phyloP scores from a whole-genome alignment of 1,284 basidiomycete species.

The Rhizoctonia solani region DNA sequence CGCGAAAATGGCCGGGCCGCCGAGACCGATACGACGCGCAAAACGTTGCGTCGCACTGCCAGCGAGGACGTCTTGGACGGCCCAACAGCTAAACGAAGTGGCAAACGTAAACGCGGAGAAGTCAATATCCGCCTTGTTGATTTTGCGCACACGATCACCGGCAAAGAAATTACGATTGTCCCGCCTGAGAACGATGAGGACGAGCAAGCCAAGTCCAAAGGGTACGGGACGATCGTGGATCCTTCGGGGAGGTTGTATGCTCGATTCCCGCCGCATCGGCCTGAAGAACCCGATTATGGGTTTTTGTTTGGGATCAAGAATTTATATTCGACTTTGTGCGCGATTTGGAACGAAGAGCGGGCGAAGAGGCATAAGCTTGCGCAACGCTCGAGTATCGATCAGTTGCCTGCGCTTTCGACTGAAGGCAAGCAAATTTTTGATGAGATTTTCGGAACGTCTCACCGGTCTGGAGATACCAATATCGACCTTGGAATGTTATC shows the following conservation, averaged over 20 bases:
- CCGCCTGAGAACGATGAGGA: conserved; percentile 42
- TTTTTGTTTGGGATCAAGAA: conserved; percentile 92
- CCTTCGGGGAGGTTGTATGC: conserved; percentile 80
- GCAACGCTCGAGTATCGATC: conserved; percentile 49
- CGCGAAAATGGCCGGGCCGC: conserved; percentile 46
- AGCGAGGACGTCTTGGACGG: conserved; percentile 74
- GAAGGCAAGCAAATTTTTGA: conserved; percentile 78
- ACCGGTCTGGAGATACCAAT: conserved; percentile 46
- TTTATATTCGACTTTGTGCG: conserved; percentile 71
- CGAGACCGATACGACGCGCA: conserved; percentile 20
- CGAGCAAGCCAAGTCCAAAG: conserved; percentile 50
- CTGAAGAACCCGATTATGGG: conserved; percentile 87
- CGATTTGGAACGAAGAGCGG: conserved; percentile 84
- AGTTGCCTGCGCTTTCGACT: conserved; percentile 63
- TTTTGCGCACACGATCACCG: conserved; percentile 98
- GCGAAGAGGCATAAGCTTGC: conserved; percentile 62
- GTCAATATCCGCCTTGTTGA: conserved; percentile 96
- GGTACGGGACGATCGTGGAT: conserved; percentile 81
- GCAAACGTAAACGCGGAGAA: conserved; percentile 77
- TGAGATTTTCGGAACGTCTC: conserved; percentile 63
- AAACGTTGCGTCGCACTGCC: conserved; percentile 65
- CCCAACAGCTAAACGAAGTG: conserved; percentile 62
- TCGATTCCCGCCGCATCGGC: conserved; percentile 90
- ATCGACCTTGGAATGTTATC: conserved; percentile 74
- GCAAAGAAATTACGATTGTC: conserved; percentile 80